Conservation (phyloP, 768 basidiomycete species). For the Mycena polygramma region DNA sequence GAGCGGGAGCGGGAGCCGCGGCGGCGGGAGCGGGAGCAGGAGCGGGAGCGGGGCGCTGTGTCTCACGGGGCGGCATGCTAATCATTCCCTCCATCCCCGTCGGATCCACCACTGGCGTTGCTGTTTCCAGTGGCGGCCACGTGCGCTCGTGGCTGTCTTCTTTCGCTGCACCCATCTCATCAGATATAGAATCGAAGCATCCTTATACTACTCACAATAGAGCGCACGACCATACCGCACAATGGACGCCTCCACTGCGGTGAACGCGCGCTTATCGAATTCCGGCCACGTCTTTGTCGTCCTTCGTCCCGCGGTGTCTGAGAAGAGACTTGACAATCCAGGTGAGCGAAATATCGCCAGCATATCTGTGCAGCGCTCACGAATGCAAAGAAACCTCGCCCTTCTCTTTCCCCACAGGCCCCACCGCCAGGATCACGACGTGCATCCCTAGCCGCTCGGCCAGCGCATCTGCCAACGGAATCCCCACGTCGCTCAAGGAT, state of each 20-base stretch:
- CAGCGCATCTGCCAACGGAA: constrained; percentile 7
- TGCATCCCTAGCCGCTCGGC: neutral
- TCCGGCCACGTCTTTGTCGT: constrained; percentile 11
- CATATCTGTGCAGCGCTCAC: neutral
- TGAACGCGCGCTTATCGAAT: neutral
- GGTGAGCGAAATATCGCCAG: no score
- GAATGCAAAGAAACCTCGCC: constrained; percentile 1
- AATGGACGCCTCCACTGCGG: neutral
- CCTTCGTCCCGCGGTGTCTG: neutral
- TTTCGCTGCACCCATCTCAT: no score
- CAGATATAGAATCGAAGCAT: no score
- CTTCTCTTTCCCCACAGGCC: neutral
- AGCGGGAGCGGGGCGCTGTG: no score
- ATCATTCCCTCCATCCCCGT: no score
- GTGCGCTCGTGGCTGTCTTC: no score
- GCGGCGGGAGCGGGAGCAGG: no score
- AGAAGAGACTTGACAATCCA: no score
- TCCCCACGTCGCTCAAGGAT: neutral
- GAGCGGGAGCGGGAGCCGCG: no score
- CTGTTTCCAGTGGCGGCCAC: no score
- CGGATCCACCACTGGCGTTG: no score
- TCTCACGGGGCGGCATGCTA: no score
- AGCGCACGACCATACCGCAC: constrained; percentile 2
- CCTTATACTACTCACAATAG: constrained; percentile 10
- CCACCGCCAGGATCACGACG: constrained; percentile 3